A percentile compares a stretch with the other conserved stretches of the same genome.
Conservation (phyloP, 257 asterid species). For the Euphrasia confusa region DNA sequence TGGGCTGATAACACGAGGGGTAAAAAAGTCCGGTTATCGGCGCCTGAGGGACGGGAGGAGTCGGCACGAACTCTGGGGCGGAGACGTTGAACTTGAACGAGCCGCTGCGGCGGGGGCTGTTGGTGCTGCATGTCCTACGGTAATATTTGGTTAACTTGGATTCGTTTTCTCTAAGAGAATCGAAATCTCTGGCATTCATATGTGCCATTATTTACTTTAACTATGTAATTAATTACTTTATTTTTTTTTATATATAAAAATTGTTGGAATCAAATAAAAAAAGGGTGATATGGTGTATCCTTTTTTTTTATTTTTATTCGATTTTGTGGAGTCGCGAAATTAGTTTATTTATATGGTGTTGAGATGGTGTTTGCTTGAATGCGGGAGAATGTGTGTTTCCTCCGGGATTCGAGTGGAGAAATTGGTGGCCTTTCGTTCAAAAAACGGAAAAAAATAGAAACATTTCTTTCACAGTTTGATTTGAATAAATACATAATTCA, state of each 20-base stretch:
- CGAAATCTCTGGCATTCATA: constrained; percentile 22
- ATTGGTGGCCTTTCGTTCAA: background rate
- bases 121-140: constrained; percentile 11
- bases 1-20: constrained; percentile 52
- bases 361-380: background rate
- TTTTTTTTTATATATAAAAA: background rate
- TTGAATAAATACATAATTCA: no score
- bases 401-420: constrained; percentile 16
- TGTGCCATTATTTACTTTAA: constrained; percentile 41
- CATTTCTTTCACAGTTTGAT: no score
- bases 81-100: constrained; percentile 67
- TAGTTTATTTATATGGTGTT: background rate
- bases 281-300: background rate
- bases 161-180: background rate
- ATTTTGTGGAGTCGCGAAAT: background rate
- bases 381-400: constrained; percentile 33
- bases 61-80: constrained; percentile 89
- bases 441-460: no score
- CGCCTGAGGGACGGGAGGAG: constrained; percentile 24
- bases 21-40: constrained; percentile 54
- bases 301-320: constrained; percentile 1
- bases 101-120: constrained; percentile 22
- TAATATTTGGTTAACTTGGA: background rate
- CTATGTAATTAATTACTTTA: no score
- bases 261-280: constrained; percentile 11